Evolutionary conservation across 208 protist species (phyloP).

Genomic region (Crithidia sp.): DNA sequence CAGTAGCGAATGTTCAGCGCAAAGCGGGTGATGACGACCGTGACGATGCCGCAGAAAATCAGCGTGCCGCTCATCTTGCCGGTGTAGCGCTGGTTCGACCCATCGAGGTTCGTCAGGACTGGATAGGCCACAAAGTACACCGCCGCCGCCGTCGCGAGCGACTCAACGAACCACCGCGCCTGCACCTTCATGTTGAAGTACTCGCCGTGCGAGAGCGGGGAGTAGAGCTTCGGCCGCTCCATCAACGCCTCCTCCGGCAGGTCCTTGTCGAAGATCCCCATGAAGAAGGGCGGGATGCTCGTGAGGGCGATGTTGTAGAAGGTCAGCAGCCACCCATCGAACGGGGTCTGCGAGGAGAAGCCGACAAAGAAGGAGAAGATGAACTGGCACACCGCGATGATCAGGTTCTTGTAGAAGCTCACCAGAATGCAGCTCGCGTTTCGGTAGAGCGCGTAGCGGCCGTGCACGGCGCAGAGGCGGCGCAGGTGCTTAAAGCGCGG

Average conservation of each 20-base stretch:
- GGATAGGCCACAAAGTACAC: conserved; percentile 78
- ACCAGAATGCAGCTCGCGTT: conserved; percentile 93
- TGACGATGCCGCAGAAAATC: conserved; percentile 71
- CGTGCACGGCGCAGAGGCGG: conserved; percentile 95
- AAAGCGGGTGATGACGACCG: conserved; percentile 73
- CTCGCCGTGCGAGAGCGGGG: conserved; percentile 60
- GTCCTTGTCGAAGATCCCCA: conserved; percentile 94
- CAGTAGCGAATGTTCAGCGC: conserved; percentile 75
- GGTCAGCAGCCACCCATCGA: conserved; percentile 88
- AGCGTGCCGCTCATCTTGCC: conserved; percentile 65
- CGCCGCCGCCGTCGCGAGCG: conserved; percentile 57
- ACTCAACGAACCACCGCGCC: conserved; percentile 64
- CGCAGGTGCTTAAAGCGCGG: conserved; percentile 94
- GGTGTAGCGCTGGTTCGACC: conserved; percentile 41
- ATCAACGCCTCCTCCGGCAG: conserved; percentile 75
- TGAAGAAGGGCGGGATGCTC: conserved; percentile 87
- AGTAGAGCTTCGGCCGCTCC: conserved; percentile 75
- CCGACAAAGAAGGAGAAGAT: conserved; percentile 90
- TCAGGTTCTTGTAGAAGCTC: conserved; percentile 98
- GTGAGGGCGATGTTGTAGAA: conserved; percentile 92
- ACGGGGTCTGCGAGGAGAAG: conserved; percentile 91
- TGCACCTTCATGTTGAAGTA: conserved; percentile 76
- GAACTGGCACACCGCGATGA: conserved; percentile 89
- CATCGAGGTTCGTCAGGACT: conserved; percentile 32
- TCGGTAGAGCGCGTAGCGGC: conserved; percentile 94